Evolutionary conservation across 139 green algal genomes (phyloP).

Genomic region (Auxenochlorella protothecoides): DNA sequence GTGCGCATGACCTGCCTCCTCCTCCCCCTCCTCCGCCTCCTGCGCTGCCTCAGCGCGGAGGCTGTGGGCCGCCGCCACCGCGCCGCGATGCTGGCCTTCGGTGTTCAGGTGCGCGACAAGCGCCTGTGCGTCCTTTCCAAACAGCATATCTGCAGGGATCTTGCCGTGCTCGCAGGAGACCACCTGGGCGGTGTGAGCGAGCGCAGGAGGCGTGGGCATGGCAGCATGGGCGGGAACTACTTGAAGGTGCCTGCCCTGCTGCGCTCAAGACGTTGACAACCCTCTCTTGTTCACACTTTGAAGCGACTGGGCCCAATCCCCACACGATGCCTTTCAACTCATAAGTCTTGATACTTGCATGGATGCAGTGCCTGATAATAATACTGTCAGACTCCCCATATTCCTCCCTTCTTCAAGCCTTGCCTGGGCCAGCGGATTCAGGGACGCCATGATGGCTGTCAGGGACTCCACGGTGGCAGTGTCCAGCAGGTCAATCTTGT

Average conservation of each 20-base stretch:
- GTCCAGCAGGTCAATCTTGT: conserved; percentile 71
- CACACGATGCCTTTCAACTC: no score
- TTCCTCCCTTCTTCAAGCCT: background rate
- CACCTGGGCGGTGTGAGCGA: conserved; percentile 23
- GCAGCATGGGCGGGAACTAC: no score
- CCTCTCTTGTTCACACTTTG: no score
- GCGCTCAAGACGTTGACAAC: no score
- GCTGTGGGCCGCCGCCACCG: conserved; percentile 54
- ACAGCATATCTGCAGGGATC: conserved; percentile 56
- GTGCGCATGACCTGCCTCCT: conserved; percentile 15
- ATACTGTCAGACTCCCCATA: no score
- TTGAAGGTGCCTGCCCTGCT: no score
- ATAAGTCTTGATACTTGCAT: no score
- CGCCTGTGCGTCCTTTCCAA: conserved; percentile 31
- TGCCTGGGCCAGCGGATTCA: conserved; percentile 75
- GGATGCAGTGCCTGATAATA: no score
- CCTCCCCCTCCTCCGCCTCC: background rate
- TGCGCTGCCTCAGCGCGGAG: conserved; percentile 1
- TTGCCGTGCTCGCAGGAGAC: conserved; percentile 48
- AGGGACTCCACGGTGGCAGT: conserved; percentile 44
- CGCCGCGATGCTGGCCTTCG: conserved; percentile 77
- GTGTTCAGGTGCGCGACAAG: conserved; percentile 73
- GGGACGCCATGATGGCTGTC: conserved; percentile 46
- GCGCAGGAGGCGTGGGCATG: background rate
- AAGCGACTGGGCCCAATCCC: no score